These are phyloP conservation scores for Fusarium euwallaceae DNA, from an alignment of 2,329 filamentous ascomycete genomes.

Conservation along the genomic window DNA sequence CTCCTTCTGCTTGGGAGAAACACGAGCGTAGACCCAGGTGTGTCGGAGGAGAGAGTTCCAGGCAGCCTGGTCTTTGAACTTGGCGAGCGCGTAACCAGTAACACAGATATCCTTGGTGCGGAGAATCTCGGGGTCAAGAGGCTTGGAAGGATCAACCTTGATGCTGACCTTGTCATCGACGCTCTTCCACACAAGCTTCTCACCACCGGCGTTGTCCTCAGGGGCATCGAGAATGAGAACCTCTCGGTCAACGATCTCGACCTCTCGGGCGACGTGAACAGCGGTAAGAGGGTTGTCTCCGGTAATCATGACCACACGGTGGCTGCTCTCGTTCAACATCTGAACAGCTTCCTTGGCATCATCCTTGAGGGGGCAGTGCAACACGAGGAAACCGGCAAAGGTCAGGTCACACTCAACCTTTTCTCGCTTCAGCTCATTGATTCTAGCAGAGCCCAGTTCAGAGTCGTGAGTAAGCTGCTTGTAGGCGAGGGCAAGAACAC, in stretches of 20 bases:
- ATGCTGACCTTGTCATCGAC: conserved; percentile 92
- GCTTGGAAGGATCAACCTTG: conserved; percentile 84
- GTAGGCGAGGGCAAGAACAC: conserved; percentile 93
- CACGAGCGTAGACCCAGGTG: conserved; percentile 97
- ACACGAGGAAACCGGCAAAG: conserved; percentile 95
- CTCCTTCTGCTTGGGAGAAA: conserved; percentile 99
- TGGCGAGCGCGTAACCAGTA: conserved; percentile 91
- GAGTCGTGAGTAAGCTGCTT: conserved; percentile 87
- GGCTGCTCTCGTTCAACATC: conserved; percentile 99
- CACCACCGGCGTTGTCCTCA: conserved; percentile 85
- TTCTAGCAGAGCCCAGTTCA: conserved; percentile 84
- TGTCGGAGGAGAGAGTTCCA: conserved; percentile 85
- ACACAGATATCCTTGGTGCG: conserved; percentile 92
- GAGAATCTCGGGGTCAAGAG: conserved; percentile 85
- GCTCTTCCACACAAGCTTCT: conserved; percentile 92
- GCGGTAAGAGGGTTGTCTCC: conserved; percentile 98
- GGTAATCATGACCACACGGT: conserved; percentile 99
- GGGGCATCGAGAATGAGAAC: conserved; percentile 95
- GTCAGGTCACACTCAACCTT: conserved; percentile 86
- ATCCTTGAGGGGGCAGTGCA: conserved; percentile 96
- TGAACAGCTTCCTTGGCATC: conserved; percentile 94
- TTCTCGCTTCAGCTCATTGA: conserved; percentile 95
- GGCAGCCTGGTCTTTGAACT: conserved; percentile 85
- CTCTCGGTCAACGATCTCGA: conserved; percentile 97
- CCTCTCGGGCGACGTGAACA: conserved; percentile 93